Base-by-base conservation (phyloP, 139 green algal genomes). In the Trebouxia sp. region DNA sequence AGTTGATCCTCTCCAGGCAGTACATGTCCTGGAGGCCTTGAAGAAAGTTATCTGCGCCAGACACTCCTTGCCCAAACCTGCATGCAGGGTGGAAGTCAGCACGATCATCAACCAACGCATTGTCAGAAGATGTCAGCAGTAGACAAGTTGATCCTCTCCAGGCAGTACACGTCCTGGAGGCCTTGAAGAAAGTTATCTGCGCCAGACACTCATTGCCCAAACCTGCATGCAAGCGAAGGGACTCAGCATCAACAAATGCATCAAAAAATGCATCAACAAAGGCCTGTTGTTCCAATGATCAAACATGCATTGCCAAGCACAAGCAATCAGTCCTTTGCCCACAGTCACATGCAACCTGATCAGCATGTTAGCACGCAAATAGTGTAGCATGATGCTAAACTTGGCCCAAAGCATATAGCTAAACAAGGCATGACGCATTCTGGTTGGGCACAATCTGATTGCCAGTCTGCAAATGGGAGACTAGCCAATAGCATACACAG, bases 151-250 rank as follows among this genome's bases (percentile, higher is more conserved):
- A 85, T 81, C 80, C 93, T 88, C 74, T 85, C 83, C 35, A 95
- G 85, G 76, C n/a, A 83, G 85, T 94, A 96, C 0, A 90, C 84
- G 41, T 89, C 84, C 32, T 87, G 24, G 62, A 96, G 93, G 48
- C 38, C 78, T 1, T 65, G 58, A 39, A 95, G 82, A 75, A 95
- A 91, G 17, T 84, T 65, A 81, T 95, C 87, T 3, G 84, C 80
- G 15, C 77, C 47, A 50, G 83, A 81, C 32, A 82, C 78, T 30
- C 79, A 58, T 6, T 32, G 62, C 22, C 92, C 92, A 86, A 96
- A 92, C 12, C 81, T 85, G 75, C 58, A 55, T 15, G 26, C 1
- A 56, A 78, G 26, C 24, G 65, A 22, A 79, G 8, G 30, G 26
- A 3, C 14, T n/a, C 14, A 35, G 0, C 5, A 24, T 43, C 56